phyloP scores from a whole-genome alignment of 148 eudicot genomes.

The Silene latifolia region DNA sequence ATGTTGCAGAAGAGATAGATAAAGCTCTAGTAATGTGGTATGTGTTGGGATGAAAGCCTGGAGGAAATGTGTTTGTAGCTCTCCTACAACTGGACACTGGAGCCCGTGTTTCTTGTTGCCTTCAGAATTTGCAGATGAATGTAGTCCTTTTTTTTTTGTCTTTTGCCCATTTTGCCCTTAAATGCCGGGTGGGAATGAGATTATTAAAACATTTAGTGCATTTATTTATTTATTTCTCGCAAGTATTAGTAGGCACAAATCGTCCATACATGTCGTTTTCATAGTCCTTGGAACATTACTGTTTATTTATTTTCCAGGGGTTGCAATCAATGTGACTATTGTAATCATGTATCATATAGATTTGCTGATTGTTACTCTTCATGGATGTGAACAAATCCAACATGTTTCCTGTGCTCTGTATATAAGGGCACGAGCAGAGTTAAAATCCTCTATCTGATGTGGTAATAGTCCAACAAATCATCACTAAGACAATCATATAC shows the following conservation, averaged over 20 bases:
- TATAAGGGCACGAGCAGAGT: too few relatives aligned
- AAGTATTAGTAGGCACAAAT: slow-evolving; percentile 18
- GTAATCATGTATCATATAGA: background rate
- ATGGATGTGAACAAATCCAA: background rate
- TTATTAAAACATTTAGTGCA: slow-evolving; percentile 31
- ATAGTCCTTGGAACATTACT: slow-evolving; percentile 6
- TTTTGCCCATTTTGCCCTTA: slow-evolving; percentile 17
- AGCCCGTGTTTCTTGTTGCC: slow-evolving; percentile 27
- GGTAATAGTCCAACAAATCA: too few relatives aligned
- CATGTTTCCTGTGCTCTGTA: background rate
- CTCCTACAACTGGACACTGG: slow-evolving; percentile 22
- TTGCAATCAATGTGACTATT: slow-evolving; percentile 9
- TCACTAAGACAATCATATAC: too few relatives aligned
- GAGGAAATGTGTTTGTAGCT: slow-evolving; percentile 33
- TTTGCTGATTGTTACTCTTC: too few relatives aligned
- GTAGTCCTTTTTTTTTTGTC: slow-evolving; percentile 16
- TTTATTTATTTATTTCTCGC: slow-evolving; percentile 39
- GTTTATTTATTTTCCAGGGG: slow-evolving; percentile 19
- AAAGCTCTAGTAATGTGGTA: slow-evolving; percentile 25
- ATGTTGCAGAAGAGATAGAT: slow-evolving; percentile 23
- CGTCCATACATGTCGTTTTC: background rate
- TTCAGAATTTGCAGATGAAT: slow-evolving; percentile 36
- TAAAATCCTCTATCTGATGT: too few relatives aligned
- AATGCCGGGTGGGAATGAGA: slow-evolving; percentile 27
- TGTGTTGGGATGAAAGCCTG: slow-evolving; percentile 26